phyloP scores from a whole-genome alignment of 2,329 filamentous ascomycete genomes.

The Colletotrichum chrysophilum region DNA sequence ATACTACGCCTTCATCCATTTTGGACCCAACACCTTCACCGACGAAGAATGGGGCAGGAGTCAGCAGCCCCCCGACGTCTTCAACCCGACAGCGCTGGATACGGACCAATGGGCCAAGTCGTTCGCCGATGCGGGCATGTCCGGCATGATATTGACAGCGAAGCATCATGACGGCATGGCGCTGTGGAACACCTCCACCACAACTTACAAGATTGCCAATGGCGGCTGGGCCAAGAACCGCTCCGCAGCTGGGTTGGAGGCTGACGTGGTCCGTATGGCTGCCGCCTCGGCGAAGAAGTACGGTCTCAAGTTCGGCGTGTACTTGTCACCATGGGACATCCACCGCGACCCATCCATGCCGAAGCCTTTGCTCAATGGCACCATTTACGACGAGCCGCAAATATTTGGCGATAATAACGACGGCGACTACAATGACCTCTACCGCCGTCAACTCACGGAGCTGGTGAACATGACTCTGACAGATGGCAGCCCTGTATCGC shows the following conservation, averaged over 20 bases:
- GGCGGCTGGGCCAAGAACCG: constrained; percentile 27
- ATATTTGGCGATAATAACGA: background rate
- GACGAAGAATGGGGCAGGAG: constrained; percentile 33
- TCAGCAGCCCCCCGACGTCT: constrained; percentile 26
- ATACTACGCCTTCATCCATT: constrained; percentile 34
- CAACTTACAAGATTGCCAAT: constrained; percentile 32
- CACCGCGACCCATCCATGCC: constrained; percentile 40
- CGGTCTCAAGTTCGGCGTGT: constrained; percentile 38
- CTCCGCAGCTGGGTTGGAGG: constrained; percentile 26
- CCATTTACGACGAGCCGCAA: constrained; percentile 26
- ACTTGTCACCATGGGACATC: constrained; percentile 40
- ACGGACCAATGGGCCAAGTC: constrained; percentile 34
- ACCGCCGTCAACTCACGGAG: background rate
- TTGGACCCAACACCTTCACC: constrained; percentile 34
- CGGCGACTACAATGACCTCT: background rate
- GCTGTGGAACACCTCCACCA: constrained; percentile 37
- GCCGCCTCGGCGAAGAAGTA: constrained; percentile 34
- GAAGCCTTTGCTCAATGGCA: constrained; percentile 32
- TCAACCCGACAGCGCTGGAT: constrained; percentile 28
- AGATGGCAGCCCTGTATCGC: constrained; percentile 15
- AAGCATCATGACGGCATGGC: constrained; percentile 42
- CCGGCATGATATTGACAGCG: constrained; percentile 39
- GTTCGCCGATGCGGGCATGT: constrained; percentile 19
- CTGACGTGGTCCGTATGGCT: constrained; percentile 36
- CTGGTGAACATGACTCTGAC: background rate